Evolutionary conservation across 441 rosid species (phyloP).

Genomic region (Theobroma grandiflorum): DNA sequence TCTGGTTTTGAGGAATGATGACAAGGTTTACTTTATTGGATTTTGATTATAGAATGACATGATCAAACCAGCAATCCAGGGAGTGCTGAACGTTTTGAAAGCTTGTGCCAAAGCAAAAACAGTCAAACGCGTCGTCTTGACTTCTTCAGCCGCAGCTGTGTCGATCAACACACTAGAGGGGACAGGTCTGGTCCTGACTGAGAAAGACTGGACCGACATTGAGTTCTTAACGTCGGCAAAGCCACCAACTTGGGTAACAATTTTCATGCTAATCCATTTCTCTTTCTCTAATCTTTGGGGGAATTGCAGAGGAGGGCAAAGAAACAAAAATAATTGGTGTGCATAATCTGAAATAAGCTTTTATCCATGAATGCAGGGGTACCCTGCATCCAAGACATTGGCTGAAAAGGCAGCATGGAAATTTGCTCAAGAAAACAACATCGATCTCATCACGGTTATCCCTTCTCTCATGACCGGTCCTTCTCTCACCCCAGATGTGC

Average conservation of each 20-base stretch:
- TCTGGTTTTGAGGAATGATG: neutral
- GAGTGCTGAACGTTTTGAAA: slow-evolving; percentile 77
- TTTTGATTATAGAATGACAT: slow-evolving; percentile 63
- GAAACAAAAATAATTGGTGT: too few relatives aligned
- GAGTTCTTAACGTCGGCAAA: slow-evolving; percentile 68
- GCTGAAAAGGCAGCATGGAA: slow-evolving; percentile 84
- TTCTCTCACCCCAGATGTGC: slow-evolving; percentile 60
- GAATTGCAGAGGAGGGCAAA: too few relatives aligned
- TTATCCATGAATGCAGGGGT: slow-evolving; percentile 63
- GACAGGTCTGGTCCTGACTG: slow-evolving; percentile 68
- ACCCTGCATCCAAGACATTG: slow-evolving; percentile 69
- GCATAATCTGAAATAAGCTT: slow-evolving; percentile 15
- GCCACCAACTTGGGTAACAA: slow-evolving; percentile 83
- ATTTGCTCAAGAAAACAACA: slow-evolving; percentile 68
- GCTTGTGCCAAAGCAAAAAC: slow-evolving; percentile 68
- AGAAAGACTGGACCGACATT: slow-evolving; percentile 74
- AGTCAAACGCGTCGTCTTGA: slow-evolving; percentile 75
- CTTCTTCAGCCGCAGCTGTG: slow-evolving; percentile 89
- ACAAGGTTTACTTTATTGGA: neutral
- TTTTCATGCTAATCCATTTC: neutral
- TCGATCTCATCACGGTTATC: slow-evolving; percentile 73
- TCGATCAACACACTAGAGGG: slow-evolving; percentile 65
- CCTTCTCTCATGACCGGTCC: slow-evolving; percentile 77
- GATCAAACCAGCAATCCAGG: slow-evolving; percentile 88
- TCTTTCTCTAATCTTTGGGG: neutral